A percentile compares a stretch with the other conserved stretches of the same genome.
Evolutionary conservation across 2,329 filamentous ascomycete genomes (phyloP).

Genomic region (Stachybotrys elegans): DNA sequence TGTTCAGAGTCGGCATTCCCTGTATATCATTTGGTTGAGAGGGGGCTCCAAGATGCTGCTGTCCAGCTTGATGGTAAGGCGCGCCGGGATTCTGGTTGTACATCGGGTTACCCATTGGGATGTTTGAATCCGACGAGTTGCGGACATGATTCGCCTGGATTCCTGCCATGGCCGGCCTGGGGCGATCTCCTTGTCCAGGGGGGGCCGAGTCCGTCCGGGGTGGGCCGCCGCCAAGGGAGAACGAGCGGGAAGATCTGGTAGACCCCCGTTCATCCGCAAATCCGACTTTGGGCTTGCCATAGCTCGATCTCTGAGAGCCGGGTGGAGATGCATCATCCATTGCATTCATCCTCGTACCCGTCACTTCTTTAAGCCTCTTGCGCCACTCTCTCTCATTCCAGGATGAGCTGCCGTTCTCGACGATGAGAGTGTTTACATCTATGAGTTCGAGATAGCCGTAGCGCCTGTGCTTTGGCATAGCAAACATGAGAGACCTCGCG

Average conservation of each 20-base stretch:
- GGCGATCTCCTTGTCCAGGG: constrained; percentile 33
- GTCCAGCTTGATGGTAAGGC: no score
- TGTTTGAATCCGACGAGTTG: constrained; percentile 43
- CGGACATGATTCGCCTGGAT: constrained; percentile 33
- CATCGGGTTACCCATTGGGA: constrained; percentile 14
- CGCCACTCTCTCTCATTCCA: constrained; percentile 92
- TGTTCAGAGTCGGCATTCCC: constrained; percentile 50
- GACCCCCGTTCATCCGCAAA: constrained; percentile 52
- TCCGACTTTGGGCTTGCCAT: constrained; percentile 43
- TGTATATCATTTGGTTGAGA: constrained; percentile 46
- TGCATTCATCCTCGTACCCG: constrained; percentile 69
- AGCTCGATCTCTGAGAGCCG: constrained; percentile 52
- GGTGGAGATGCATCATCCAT: no score
- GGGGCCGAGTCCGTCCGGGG: constrained; percentile 47
- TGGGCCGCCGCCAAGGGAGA: constrained; percentile 36
- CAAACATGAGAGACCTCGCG: constrained; percentile 91
- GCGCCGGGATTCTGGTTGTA: background rate
- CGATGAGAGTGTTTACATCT: constrained; percentile 77
- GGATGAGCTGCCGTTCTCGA: constrained; percentile 65
- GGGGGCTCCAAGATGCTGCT: no score
- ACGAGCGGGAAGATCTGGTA: constrained; percentile 47
- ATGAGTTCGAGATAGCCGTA: constrained; percentile 89
- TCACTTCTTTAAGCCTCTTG: constrained; percentile 81
- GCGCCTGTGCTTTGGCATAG: constrained; percentile 81
- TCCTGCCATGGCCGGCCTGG: constrained; percentile 26